These are phyloP conservation scores for Nematodospora valgi DNA, from an alignment of 805 yeast species.

Conservation along the genomic window DNA sequence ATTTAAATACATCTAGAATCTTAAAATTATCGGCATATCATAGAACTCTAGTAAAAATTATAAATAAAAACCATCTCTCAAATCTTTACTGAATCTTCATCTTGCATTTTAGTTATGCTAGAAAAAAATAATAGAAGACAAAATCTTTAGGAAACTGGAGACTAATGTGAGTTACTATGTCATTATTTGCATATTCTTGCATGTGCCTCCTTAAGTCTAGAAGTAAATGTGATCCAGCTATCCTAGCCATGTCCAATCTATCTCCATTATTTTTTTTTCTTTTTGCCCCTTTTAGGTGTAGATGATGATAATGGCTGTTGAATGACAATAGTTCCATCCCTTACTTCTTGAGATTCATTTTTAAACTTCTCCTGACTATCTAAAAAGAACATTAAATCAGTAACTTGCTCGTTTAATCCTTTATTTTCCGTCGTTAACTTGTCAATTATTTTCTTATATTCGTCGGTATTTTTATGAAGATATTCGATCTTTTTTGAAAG, in stretches of 20 bases:
- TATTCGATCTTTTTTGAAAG: conserved; percentile 37
- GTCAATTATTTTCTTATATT: conserved; percentile 21
- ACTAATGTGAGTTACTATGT: too few species aligned
- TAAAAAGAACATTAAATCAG: conserved; percentile 76
- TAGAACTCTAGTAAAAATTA: conserved; percentile 1
- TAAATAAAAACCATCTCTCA: background rate
- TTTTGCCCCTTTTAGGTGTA: conserved; percentile 9
- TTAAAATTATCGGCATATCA: conserved; percentile 8
- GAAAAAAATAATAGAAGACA: background rate
- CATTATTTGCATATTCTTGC: too few species aligned
- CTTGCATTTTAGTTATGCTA: conserved; percentile 8
- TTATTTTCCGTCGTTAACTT: conserved; percentile 36
- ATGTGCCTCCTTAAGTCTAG: too few species aligned
- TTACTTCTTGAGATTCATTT: conserved; percentile 67
- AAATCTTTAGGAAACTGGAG: too few species aligned
- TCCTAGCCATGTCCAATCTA: too few species aligned
- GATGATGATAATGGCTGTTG: conserved; percentile 14
- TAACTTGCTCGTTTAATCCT: conserved; percentile 60
- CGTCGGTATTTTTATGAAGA: conserved; percentile 21
- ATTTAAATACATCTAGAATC: conserved; percentile 5
- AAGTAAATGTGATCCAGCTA: too few species aligned
- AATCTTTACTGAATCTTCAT: conserved; percentile 3
- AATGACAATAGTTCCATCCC: conserved; percentile 64
- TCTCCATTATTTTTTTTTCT: conserved; percentile 14
- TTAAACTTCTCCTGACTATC: conserved; percentile 72